Base-by-base conservation (phyloP, 1,284 basidiomycete genomes). In the Melanopsichium pennsylvanicum region DNA sequence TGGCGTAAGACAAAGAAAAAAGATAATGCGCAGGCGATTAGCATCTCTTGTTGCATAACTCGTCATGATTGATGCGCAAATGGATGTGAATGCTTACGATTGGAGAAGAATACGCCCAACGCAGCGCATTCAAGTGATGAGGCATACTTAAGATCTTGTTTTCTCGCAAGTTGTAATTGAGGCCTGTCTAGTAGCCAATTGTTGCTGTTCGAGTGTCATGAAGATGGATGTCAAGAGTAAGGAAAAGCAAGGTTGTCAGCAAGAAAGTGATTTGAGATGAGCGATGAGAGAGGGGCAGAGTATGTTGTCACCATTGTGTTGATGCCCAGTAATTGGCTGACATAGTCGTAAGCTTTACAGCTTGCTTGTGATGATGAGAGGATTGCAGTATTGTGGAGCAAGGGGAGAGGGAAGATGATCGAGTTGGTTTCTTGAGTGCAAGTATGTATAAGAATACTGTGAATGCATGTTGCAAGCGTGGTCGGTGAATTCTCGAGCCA, bases 301-400 rank as follows among this genome's bases (percentile, higher is more conserved):
- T 72, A 43, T 46, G n/a, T n/a, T n/a, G n/a, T n/a, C n/a, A 76
- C 72, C 74, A 75, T 56, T 78, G 76, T 16, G 75, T 72, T 15
- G 73, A 75, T 8, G 66, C 56, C 76, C 76, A 78, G 47, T 75
- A 78, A 49, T 78, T 76, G 46, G 74, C 70, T 22, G 76, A 72
- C 76, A 78, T 77, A 19, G 29, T 21, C 5, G 10, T 23, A 15
- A 16, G 38, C 12, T 38, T 1, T 38, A 12, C 11, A 5, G 23
- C 11, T 19, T 22, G 10, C 27, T 22, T n/a, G 13, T 5, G 45
- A 22, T 11, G 26, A 29, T 39, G 40, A 12, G 12, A 3, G 18
- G 6, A 4, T n/a, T n/a, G n/a, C n/a, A n/a, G 8, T 29, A 7
- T 29, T 29, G 8, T 29, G 27, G 27, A 29, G 7, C 27, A 22